Base-by-base conservation (phyloP, 306 rosid species). In the Quercus cerris region DNA sequence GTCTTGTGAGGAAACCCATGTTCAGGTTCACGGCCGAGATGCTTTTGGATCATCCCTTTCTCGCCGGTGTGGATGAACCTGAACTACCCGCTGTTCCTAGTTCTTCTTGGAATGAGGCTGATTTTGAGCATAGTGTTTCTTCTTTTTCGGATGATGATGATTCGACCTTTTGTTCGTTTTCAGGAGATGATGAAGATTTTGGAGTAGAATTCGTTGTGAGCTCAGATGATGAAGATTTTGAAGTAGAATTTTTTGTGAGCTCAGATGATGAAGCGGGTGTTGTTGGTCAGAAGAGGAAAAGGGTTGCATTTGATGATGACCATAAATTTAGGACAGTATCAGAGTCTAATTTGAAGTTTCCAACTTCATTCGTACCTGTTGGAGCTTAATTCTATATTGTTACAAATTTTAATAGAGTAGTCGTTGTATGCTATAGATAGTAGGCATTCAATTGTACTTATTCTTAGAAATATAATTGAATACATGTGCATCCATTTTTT, bases 11-110 rank as follows among this genome's bases (percentile, higher is more conserved):
- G 64, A 75, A 44, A 1, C 17, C 75, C 1, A 10, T 19, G 71
- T 58, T n/a, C 20, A 76, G 86, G 23, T 75, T 84, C 30, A 84
- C 81, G 28, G 74, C 84, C 30, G 81, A 84, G 69, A 80, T 75
- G 84, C 78, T 84, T 0, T 20, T 84, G 84, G 20, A 10, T 30
- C 64, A 62, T 58, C 78, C 79, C 4, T 82, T 77, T 23, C 14
- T 78, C 4, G 49, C 72, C 0, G 1, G 23, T 7, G 49, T 66
- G 44, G 25, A 8, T 6, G 70, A 63, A 27, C 70, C 30, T 28
- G 38, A 27, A 15, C 41, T 63, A 1, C 38, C 30, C 10, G 44
- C 20, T 63, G 13, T 20, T 66, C 71, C 49, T 17, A 17, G 49
- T 8, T 17, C 10, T 66, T 7, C 49, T 3, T 66, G 22, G 49